Evolutionary conservation across 2,329 filamentous ascomycete genomes (phyloP).

Genomic region (Helminthosporium solani): DNA sequence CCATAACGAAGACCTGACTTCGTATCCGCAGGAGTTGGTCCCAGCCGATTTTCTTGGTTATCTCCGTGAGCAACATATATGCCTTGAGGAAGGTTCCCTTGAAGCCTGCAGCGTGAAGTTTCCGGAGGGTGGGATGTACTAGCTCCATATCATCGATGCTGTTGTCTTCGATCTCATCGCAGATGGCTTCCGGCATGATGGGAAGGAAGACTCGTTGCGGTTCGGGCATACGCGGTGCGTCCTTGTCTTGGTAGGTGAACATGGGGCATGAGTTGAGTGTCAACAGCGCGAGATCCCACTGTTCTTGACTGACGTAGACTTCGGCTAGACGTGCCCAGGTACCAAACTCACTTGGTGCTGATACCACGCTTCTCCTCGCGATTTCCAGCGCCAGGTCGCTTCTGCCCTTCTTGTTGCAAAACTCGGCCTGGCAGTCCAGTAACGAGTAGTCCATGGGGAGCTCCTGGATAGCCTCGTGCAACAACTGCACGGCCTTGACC

Average conservation of each 20-base stretch:
- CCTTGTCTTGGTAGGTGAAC: constrained; percentile 99
- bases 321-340: constrained; percentile 94
- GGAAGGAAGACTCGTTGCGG: constrained; percentile 85
- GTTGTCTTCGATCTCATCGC: constrained; percentile 96
- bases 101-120: constrained; percentile 83
- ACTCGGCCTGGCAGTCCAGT: constrained; percentile 90
- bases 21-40: constrained; percentile 91
- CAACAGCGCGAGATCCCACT: constrained; percentile 93
- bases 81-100: constrained; percentile 95
- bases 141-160: constrained; percentile 75
- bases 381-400: constrained; percentile 86
- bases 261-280: constrained; percentile 98
- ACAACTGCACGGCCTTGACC: constrained; percentile 85
- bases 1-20: constrained; percentile 98
- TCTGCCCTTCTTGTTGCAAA: constrained; percentile 84
- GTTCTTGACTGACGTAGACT: constrained; percentile 89
- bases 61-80: constrained; percentile 90
- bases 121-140: constrained; percentile 82
- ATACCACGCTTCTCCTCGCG: constrained; percentile 90
- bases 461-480: constrained; percentile 86
- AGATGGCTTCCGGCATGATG: constrained; percentile 80
- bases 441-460: constrained; percentile 97
- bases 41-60: constrained; percentile 97
- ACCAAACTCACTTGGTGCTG: constrained; percentile 93
- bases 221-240: constrained; percentile 90